Percentiles rank a stretch among this genome's conserved stretches.
Evolutionary conservation across 495 filamentous ascomycete species (phyloP).

Genomic region (Talaromyces proteolyticus): DNA sequence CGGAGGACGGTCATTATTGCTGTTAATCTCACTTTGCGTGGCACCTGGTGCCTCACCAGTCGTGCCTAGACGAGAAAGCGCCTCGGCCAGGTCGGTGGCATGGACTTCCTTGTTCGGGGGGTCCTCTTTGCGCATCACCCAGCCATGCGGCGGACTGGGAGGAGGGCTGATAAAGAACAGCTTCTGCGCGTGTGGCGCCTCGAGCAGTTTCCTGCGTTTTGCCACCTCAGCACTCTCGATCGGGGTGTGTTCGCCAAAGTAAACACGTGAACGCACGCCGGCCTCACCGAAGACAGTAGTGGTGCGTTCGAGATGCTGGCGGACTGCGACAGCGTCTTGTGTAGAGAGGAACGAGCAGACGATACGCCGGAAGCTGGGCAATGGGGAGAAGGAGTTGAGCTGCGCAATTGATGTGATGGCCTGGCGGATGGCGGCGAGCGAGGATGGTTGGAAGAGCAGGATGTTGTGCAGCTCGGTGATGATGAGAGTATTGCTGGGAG

Average conservation of each 20-base stretch:
- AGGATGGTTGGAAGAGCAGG: conserved; percentile 70
- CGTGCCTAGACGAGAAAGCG: conserved; percentile 62
- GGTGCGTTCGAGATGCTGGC: conserved; percentile 45
- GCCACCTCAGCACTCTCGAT: conserved; percentile 51
- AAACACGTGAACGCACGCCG: conserved; percentile 63
- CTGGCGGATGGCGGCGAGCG: conserved; percentile 68
- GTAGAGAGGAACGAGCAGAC: conserved; percentile 77
- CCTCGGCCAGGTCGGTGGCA: conserved; percentile 79
- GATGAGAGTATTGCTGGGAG: conserved; percentile 88
- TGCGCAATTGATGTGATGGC: conserved; percentile 61
- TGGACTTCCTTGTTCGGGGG: conserved; percentile 93
- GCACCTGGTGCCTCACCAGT: conserved; percentile 12
- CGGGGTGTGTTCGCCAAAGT: conserved; percentile 80
- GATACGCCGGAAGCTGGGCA: conserved; percentile 89
- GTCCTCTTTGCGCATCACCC: conserved; percentile 84
- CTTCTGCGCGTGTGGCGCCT: conserved; percentile 79
- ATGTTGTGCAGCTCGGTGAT: conserved; percentile 79
- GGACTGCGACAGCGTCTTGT: conserved; percentile 66
- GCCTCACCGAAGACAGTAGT: conserved; percentile 45
- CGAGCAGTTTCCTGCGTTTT: conserved; percentile 51
- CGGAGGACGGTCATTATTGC: conserved; percentile 29
- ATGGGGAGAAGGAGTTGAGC: conserved; percentile 82
- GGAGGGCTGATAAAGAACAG: conserved; percentile 97
- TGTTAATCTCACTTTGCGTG: conserved; percentile 6
- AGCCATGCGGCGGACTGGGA: conserved; percentile 85